Percentiles rank a stretch among this genome's conserved stretches.
Conservation (phyloP, 331 rosid species). For the Arachis monticola region DNA sequence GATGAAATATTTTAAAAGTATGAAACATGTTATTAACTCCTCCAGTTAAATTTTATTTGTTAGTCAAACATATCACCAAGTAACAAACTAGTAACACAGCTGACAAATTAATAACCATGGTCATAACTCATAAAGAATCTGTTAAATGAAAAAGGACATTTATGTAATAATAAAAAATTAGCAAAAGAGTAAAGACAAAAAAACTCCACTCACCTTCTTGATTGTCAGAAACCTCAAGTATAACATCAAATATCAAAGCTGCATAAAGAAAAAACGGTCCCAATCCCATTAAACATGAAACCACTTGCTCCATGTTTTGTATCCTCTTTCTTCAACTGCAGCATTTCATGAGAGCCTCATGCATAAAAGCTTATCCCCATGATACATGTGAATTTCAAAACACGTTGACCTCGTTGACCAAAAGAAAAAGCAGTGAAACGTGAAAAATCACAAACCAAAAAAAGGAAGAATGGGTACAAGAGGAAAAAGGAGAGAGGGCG, state of each 20-base stretch:
- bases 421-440: slow-evolving; percentile 33
- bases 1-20: slow-evolving; percentile 28
- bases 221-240: slow-evolving; percentile 54
- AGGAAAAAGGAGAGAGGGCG: too few relatives aligned
- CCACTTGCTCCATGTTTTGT: slow-evolving; percentile 45
- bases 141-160: slow-evolving; percentile 30
- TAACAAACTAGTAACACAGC: neutral
- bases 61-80: slow-evolving; percentile 6
- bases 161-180: slow-evolving; percentile 3
- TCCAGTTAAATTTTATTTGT: slow-evolving; percentile 18
- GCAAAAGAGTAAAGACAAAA: neutral
- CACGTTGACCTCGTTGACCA: slow-evolving; percentile 50
- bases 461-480: slow-evolving; percentile 20
- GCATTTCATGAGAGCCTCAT: slow-evolving; percentile 29
- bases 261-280: slow-evolving; percentile 49
- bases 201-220: slow-evolving; percentile 60
- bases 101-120: slow-evolving; percentile 23
- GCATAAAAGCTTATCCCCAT: slow-evolving; percentile 34
- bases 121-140: slow-evolving; percentile 6
- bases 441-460: slow-evolving; percentile 15
- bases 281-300: slow-evolving; percentile 28
- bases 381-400: slow-evolving; percentile 25
- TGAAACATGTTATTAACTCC: slow-evolving; percentile 24
- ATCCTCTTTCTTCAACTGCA: slow-evolving; percentile 35
- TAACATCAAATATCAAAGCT: slow-evolving; percentile 50